phyloP scores from a whole-genome alignment of 2,329 filamentous ascomycete species.

The Aspergillus brasiliensis region DNA sequence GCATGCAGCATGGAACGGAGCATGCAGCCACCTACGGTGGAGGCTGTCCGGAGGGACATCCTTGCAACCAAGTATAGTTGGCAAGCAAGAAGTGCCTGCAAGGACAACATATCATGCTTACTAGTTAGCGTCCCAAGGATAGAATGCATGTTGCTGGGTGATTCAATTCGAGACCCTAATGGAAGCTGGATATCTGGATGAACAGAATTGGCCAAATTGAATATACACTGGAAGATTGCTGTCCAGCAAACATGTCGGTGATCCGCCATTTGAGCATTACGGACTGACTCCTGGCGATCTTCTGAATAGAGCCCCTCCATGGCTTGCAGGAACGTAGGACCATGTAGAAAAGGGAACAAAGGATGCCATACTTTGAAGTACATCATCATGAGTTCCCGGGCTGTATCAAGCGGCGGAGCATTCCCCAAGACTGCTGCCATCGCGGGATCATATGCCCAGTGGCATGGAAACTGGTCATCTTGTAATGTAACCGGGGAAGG shows the following conservation, averaged over 20 bases:
- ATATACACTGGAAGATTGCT: slow-evolving; percentile 54
- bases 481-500: slow-evolving; percentile 8
- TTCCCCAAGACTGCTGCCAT: slow-evolving; percentile 29
- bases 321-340: slow-evolving; percentile 51
- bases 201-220: slow-evolving; percentile 50
- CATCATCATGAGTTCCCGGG: slow-evolving; percentile 49
- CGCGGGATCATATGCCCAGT: slow-evolving; percentile 33
- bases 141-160: slow-evolving; percentile 40
- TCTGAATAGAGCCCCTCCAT: slow-evolving; percentile 47
- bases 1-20: slow-evolving; percentile 53
- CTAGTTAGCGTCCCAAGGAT: slow-evolving; percentile 42
- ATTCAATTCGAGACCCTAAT: slow-evolving; percentile 40
- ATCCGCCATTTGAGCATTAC: slow-evolving; percentile 8
- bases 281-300: neutral
- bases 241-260: slow-evolving; percentile 34
- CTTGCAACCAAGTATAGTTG: slow-evolving; percentile 53
- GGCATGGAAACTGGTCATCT: slow-evolving; percentile 14
- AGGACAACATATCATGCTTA: slow-evolving; percentile 48
- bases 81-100: slow-evolving; percentile 53
- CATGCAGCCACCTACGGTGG: slow-evolving; percentile 52
- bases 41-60: slow-evolving; percentile 54
- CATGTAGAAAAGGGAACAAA: slow-evolving; percentile 55
- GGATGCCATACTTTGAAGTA: slow-evolving; percentile 58
- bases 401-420: slow-evolving; percentile 32
- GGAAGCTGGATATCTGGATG: slow-evolving; percentile 37